Evolutionary conservation across 305 asterid species (phyloP), one percentile per base, ranked within the genome.

Genomic region (Fraxinus albicans): DNA sequence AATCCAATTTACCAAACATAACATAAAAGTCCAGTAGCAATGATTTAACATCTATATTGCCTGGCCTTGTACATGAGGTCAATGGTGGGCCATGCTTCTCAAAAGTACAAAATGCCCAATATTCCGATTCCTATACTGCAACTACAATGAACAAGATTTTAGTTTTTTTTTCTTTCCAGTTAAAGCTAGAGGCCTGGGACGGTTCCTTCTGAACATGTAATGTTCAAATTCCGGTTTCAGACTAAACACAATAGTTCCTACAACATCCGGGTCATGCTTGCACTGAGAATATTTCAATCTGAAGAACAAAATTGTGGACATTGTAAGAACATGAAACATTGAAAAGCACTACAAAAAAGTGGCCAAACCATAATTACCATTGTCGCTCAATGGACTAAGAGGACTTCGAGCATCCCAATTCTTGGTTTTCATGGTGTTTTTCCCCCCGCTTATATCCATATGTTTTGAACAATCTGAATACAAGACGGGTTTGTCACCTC

Each of bases 361-460:
- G 47, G 35, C 31, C 4, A 81, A 89, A n/a, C 76, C 89, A 82
- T 74, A 23, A 73, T 81, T 82, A 50, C 82, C 77, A 75, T 31
- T 55, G 38, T 84, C 80, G 77, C 84, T 47, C 19, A 82, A 80
- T 65, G 86, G 82, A 70, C 85, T 77, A 8, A 36, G 33, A 80
- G 85, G 90, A 77, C 87, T 84, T 40, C 72, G 50, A 27, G 63
- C 76, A 42, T 60, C 76, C 25, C 44, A 0, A 17, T n/a, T 85
- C 73, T 80, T 79, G 69, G 60, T 8, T 13, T 47, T 40, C 76
- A 7, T 13, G n/a, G 77, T 35, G 50, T 67, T 58, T 77, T 73
- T 25, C 1, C 58, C 77, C 33, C 55, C 77, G n/a, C 12, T 63
- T 36, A 23, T 50, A 79, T 58, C 77, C 15, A 35, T 2, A 29